phyloP scores from a whole-genome alignment of 2,329 filamentous ascomycete genomes.

The Byssochlamys sp. region DNA sequence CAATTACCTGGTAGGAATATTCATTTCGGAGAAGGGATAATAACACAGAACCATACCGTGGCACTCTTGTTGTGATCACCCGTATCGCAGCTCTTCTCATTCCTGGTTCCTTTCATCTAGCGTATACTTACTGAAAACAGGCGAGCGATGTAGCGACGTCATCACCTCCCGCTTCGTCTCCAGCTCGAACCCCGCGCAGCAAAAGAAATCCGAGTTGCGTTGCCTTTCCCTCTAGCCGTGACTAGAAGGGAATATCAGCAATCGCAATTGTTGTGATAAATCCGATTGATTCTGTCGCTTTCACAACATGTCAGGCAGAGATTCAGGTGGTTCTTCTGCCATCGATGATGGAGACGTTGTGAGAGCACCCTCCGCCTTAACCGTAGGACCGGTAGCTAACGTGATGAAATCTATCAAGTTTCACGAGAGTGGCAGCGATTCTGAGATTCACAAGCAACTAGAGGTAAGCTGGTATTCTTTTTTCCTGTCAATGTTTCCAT shows the following conservation, averaged over 20 bases:
- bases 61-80: too few relatives aligned
- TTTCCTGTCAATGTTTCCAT: not conserved
- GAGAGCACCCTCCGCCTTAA: not conserved
- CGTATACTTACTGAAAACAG: not conserved
- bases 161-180: not conserved
- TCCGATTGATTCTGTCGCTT: not conserved
- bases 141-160: not conserved
- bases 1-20: too few relatives aligned
- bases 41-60: too few relatives aligned
- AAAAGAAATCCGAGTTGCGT: not conserved
- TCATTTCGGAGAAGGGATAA: too few relatives aligned
- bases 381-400: not conserved
- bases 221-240: not conserved
- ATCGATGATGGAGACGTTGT: slow-evolving; percentile 3
- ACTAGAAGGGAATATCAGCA: not conserved
- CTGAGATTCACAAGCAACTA: slow-evolving; percentile 24
- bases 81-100: not conserved
- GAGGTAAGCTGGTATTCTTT: slow-evolving; percentile 19
- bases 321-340: slow-evolving; percentile 2
- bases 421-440: slow-evolving; percentile 25
- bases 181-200: slow-evolving; percentile 4
- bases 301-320: not conserved
- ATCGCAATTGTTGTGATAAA: not conserved
- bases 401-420: slow-evolving; percentile 12
- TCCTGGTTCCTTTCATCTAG: not conserved